These are phyloP conservation scores for Phascolomyces articulosus DNA, from an alignment of 371 early-diverging fungal genomes.

Conservation along the genomic window DNA sequence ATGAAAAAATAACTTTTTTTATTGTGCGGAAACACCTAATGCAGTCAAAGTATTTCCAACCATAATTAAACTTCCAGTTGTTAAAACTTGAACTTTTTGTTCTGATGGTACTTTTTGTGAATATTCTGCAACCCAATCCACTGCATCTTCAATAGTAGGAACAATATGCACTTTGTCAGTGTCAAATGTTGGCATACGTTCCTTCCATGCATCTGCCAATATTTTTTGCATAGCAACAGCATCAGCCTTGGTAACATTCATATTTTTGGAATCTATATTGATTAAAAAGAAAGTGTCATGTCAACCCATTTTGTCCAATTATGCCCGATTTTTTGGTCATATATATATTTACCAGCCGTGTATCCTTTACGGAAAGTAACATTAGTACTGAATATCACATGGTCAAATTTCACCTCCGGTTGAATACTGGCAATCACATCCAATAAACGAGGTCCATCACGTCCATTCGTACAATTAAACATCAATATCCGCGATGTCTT, in stretches of 20 bases:
- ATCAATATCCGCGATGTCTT: conserved; percentile 60
- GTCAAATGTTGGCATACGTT: conserved; percentile 34
- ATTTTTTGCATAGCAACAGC: conserved; percentile 57
- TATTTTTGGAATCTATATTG: conserved; percentile 64
- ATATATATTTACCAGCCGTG: conserved; percentile 29
- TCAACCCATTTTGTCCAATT: neutral
- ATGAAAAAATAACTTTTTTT: conserved; percentile 4
- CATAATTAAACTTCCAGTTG: conserved; percentile 94
- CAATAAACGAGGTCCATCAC: conserved; percentile 67
- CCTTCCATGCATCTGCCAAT: conserved; percentile 56
- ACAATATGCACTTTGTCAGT: conserved; percentile 47
- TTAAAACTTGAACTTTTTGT: conserved; percentile 65
- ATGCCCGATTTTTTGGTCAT: neutral
- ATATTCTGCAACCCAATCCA: conserved; percentile 60
- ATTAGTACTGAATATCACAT: conserved; percentile 81
- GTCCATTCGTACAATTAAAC: conserved; percentile 89
- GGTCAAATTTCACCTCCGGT: conserved; percentile 50
- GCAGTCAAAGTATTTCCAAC: conserved; percentile 86
- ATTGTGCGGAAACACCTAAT: conserved; percentile 53
- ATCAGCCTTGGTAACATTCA: conserved; percentile 61
- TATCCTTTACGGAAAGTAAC: conserved; percentile 59
- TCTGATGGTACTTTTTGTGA: conserved; percentile 21
- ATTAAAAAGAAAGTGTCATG: neutral
- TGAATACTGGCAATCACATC: conserved; percentile 47
- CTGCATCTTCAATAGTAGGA: conserved; percentile 73